Base-by-base conservation (phyloP, 208 protist genomes). In the Trypanosoma melophagium region DNA sequence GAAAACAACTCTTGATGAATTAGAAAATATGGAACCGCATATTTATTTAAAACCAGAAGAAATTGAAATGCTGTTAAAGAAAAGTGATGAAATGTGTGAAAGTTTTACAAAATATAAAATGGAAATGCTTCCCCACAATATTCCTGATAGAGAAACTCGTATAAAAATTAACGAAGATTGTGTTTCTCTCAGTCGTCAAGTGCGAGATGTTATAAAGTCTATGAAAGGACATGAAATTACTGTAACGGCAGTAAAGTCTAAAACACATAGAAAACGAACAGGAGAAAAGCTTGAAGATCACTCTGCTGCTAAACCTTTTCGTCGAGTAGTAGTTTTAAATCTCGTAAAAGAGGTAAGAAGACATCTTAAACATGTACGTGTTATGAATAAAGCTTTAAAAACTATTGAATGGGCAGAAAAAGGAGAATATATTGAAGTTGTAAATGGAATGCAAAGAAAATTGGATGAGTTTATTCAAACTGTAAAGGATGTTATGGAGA, bases 251-350 rank as follows among this genome's bases (percentile, higher is more conserved):
- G 87, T 94, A 9, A 92, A 92, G 55, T 90, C 86, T 0, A 93
- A 93, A 57, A 78, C 76, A 44, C 90, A 94, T 67, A 84, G 88
- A 59, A 69, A 71, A 60, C 73, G 79, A 35, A 66, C 82, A 0
- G 87, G 90, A n/a, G 74, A 89, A 59, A 94, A 96, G 73, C 87
- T 96, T 52, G 83, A 94, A 60, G 88, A 94, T 71, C 86, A 93
- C 76, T 86, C 84, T 21, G 90, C 86, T 22, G 84, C 87, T 2
- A 96, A 96, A 71, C 90, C 90, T 12, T 90, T 94, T 59, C 86
- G 90, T 16, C 87, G 86, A 58, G 83, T 86, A 13, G 73, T 93
- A 14, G 74, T 96, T n/a, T 66, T 74, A 58, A 63, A 80, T 44
- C 75, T 95, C 9, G 53, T 95, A 8, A 53, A 69, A 17, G 68